A percentile compares a stretch with the other conserved stretches of the same genome.
phyloP scores from a whole-genome alignment of 2,329 filamentous ascomycete genomes.

The Rugonectria rugulosa region DNA sequence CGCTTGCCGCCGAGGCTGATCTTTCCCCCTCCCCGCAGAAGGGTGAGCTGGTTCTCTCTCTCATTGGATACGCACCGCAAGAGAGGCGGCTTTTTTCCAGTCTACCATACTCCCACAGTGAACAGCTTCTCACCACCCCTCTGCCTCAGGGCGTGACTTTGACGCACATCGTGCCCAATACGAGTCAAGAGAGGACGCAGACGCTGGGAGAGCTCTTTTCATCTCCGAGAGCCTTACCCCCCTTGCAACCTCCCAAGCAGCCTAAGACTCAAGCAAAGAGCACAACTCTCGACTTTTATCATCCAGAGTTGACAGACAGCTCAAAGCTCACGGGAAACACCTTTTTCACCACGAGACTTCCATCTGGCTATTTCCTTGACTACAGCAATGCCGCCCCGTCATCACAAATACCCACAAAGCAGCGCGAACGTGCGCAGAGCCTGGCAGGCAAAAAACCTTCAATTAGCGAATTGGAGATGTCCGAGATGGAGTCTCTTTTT shows the following conservation, averaged over 20 bases:
- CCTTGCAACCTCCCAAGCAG: slow-evolving; percentile 75
- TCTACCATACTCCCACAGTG: slow-evolving; percentile 56
- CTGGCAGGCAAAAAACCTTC: slow-evolving; percentile 67
- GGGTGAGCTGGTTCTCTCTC: slow-evolving; percentile 71
- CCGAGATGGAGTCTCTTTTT: slow-evolving; percentile 78
- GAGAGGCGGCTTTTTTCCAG: slow-evolving; percentile 88
- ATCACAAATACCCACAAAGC: slow-evolving; percentile 65
- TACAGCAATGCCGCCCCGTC: slow-evolving; percentile 69
- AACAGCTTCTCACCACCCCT: slow-evolving; percentile 50
- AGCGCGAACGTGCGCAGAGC: slow-evolving; percentile 76
- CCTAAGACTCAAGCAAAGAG: slow-evolving; percentile 74
- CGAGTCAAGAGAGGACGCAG: slow-evolving; percentile 56
- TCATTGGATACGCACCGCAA: slow-evolving; percentile 77
- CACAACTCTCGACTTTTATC: slow-evolving; percentile 60
- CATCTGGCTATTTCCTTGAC: slow-evolving; percentile 74
- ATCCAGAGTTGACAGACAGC: slow-evolving; percentile 63
- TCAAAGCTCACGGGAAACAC: slow-evolving; percentile 61
- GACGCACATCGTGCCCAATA: slow-evolving; percentile 45
- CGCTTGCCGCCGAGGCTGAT: slow-evolving; percentile 51
- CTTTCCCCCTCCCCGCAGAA: slow-evolving; percentile 48
- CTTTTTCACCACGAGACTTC: slow-evolving; percentile 72
- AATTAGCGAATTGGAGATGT: slow-evolving; percentile 63
- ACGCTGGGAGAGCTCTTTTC: slow-evolving; percentile 79
- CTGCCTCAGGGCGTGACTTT: slow-evolving; percentile 77
- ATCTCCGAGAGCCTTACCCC: slow-evolving; percentile 69